These are phyloP conservation scores for Chalaropsis ovoidea DNA, from an alignment of 2,329 filamentous ascomycete species.

Conservation along the genomic window DNA sequence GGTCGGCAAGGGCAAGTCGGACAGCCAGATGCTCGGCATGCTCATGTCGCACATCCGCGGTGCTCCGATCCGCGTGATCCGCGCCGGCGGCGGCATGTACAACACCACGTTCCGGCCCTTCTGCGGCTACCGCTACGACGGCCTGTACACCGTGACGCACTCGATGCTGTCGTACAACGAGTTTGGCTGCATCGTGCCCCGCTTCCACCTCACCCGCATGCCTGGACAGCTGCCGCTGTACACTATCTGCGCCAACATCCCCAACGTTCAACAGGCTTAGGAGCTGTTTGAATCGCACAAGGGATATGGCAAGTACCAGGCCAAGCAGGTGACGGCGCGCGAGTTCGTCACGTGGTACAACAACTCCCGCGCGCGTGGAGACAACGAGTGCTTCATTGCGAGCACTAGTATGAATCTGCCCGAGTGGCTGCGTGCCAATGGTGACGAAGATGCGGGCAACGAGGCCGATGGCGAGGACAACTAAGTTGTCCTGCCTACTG, in stretches of 20 bases:
- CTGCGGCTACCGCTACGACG: constrained; percentile 21
- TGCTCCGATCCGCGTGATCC: constrained; percentile 19
- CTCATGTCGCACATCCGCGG: constrained; percentile 23
- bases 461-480: background rate
- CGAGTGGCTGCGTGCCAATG: background rate
- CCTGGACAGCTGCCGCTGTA: constrained; percentile 18
- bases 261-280: constrained; percentile 23
- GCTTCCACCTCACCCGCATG: constrained; percentile 14
- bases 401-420: background rate
- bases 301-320: constrained; percentile 19
- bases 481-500: background rate
- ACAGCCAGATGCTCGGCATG: constrained; percentile 20
- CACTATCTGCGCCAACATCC: constrained; percentile 18
- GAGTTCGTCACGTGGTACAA: constrained; percentile 17
- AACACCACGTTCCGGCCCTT: constrained; percentile 22
- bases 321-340: constrained; percentile 14
- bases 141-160: constrained; percentile 19
- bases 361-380: background rate
- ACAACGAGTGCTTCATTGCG: constrained; percentile 10
- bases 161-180: constrained; percentile 23
- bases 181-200: constrained; percentile 14
- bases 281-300: constrained; percentile 24
- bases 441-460: background rate
- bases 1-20: background rate
- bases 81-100: constrained; percentile 18